A percentile compares a stretch with the other conserved stretches of the same genome.
These are phyloP conservation scores for Entrophospora sp. DNA, from an alignment of 192 early-diverging fungal genomes.

Conservation along the genomic window DNA sequence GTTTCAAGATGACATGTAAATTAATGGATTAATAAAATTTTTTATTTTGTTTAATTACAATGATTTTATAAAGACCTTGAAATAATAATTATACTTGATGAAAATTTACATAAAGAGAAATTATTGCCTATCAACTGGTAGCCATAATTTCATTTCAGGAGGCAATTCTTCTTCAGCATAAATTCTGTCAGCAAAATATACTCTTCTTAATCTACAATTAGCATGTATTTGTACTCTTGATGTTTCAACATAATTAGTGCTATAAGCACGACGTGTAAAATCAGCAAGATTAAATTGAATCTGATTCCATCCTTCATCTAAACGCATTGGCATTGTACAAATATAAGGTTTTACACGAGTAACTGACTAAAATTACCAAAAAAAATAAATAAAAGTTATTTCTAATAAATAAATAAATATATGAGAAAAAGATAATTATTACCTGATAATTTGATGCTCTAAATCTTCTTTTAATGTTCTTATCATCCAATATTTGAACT, in stretches of 20 bases:
- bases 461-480: slow-evolving; percentile 67
- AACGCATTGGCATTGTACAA: slow-evolving; percentile 82
- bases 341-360: slow-evolving; percentile 80
- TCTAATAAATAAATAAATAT: too few species aligned
- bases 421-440: too few species aligned
- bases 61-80: too few species aligned
- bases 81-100: too few species aligned
- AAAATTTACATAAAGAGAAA: too few species aligned
- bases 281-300: slow-evolving; percentile 82
- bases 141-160: slow-evolving; percentile 80
- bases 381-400: too few species aligned
- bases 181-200: slow-evolving; percentile 91
- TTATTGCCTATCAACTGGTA: slow-evolving; percentile 54
- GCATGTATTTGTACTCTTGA: slow-evolving; percentile 83
- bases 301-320: slow-evolving; percentile 95
- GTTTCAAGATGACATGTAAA: too few species aligned
- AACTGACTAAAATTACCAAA: slow-evolving; percentile 55
- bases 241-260: slow-evolving; percentile 80
- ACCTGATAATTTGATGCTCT: slow-evolving; percentile 90
- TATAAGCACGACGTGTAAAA: slow-evolving; percentile 76
- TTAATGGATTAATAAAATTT: too few species aligned
- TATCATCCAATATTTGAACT: slow-evolving; percentile 79
- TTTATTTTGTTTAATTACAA: too few species aligned
- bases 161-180: slow-evolving; percentile 88
- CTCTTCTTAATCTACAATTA: slow-evolving; percentile 72